phyloP scores from a whole-genome alignment of 768 basidiomycete genomes.

The Udeniomyces megalosporus region DNA sequence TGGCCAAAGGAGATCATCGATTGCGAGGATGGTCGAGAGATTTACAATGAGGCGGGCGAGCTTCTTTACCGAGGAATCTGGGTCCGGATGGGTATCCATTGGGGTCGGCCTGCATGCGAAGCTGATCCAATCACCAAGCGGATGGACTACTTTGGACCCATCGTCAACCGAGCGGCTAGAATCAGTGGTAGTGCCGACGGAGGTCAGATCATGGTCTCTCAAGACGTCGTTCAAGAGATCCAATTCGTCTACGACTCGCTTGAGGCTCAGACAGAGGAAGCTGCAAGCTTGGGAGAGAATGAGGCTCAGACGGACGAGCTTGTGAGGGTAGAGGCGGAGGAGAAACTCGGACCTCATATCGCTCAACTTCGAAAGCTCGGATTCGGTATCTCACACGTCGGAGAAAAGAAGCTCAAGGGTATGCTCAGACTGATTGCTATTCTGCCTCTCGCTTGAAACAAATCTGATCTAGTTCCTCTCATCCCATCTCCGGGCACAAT shows the following conservation, averaged over 20 bases:
- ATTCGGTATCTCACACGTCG: conserved; percentile 53
- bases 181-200: conserved; percentile 69
- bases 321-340: conserved; percentile 17
- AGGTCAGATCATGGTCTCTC: conserved; percentile 83
- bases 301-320: conserved; percentile 26
- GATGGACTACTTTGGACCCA: conserved; percentile 96
- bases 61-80: conserved; percentile 74
- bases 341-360: conserved; percentile 31
- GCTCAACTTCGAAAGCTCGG: conserved; percentile 61
- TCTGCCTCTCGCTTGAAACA: neutral
- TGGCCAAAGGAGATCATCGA: conserved; percentile 94
- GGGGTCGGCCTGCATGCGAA: conserved; percentile 75
- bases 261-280: conserved; percentile 35
- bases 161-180: conserved; percentile 84
- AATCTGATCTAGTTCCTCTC: neutral
- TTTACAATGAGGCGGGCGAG: conserved; percentile 47
- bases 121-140: conserved; percentile 76
- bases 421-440: neutral
- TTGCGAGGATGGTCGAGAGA: conserved; percentile 72
- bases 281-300: conserved; percentile 41
- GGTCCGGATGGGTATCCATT: conserved; percentile 95
- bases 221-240: conserved; percentile 48
- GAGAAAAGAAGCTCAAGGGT: conserved; percentile 86
- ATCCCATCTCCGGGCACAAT: neutral
- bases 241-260: conserved; percentile 45